Evolutionary conservation across 345 rosid genomes (phyloP), one percentile per base, ranked within the genome.

Genomic region (Viola odorata): DNA sequence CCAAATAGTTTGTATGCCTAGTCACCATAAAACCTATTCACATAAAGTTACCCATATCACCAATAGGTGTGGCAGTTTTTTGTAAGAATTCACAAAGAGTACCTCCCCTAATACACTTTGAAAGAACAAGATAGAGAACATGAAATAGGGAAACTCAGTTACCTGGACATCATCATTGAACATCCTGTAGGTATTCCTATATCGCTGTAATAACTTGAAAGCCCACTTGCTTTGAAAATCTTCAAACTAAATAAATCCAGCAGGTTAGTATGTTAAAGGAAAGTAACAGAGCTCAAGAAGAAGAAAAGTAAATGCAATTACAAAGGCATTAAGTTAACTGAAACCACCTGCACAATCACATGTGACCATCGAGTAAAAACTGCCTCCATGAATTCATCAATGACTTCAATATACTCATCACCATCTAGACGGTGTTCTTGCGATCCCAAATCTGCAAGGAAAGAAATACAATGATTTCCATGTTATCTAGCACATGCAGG

Each of bases 151-250:
- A 62, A 65, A 66, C 12, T 50, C 66, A 73, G 67, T 66, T 75
- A 89, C 97, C 97, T 94, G 97, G 75, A 94, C 99, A 81, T 94
- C 99, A 81, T 94, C 99, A 13, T 94, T 94, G 70, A 94, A 94
- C 99, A 94, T 94, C 70, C 97, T 82, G 64, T 87, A 83, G 37
- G 74, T 69, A 71, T 70, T 69, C 80, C 99, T 86, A 60, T 87
- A 94, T 32, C 95, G 81, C 85, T 87, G 97, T 83, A 94, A 76
- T 69, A 94, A 76, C 84, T 89, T 89, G 80, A 94, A 87, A 51
- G 99, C 99, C 99, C 99, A 94, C 80, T 94, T 94, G 89, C 99
- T 94, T 78, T 94, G 97, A 76, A 94, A 94, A 82, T 94, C 99
- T 80, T 94, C 99, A 75, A 94, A 94, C 97, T 94, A 80, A 70